These are phyloP conservation scores for Chaetomium fimeti DNA, from an alignment of 495 filamentous ascomycete genomes.

Conservation along the genomic window DNA sequence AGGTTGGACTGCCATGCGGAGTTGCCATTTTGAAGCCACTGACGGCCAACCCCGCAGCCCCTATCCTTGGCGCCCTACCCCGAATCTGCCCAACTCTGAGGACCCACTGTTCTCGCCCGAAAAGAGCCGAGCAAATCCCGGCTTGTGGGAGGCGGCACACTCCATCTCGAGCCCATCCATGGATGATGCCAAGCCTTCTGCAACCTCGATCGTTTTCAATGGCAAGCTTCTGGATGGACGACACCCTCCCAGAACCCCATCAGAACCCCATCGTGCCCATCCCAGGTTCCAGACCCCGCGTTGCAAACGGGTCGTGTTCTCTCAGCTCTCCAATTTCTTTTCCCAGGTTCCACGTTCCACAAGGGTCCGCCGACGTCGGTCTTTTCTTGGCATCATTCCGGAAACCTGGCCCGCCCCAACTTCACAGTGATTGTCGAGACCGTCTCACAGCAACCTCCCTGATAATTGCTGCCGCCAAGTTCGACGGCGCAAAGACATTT, in stretches of 20 bases:
- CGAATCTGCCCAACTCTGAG: neutral
- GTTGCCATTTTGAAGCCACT: constrained; percentile 1
- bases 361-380: neutral
- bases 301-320: neutral
- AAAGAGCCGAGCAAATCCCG: constrained; percentile 1
- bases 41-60: neutral
- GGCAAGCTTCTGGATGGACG: neutral
- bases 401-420: neutral
- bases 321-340: neutral
- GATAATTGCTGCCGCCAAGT: neutral
- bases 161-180: too few relatives aligned
- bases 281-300: neutral
- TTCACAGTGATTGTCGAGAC: too few relatives aligned
- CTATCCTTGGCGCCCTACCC: neutral
- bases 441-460: neutral
- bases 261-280: neutral
- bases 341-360: neutral
- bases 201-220: neutral
- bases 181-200: neutral
- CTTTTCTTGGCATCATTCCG: neutral
- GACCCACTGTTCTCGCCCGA: constrained; percentile 5
- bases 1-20: neutral
- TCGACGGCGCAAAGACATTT: neutral
- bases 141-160: neutral
- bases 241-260: neutral